phyloP scores from a whole-genome alignment of 2,329 filamentous ascomycete species.

The Cladosporium phlei region DNA sequence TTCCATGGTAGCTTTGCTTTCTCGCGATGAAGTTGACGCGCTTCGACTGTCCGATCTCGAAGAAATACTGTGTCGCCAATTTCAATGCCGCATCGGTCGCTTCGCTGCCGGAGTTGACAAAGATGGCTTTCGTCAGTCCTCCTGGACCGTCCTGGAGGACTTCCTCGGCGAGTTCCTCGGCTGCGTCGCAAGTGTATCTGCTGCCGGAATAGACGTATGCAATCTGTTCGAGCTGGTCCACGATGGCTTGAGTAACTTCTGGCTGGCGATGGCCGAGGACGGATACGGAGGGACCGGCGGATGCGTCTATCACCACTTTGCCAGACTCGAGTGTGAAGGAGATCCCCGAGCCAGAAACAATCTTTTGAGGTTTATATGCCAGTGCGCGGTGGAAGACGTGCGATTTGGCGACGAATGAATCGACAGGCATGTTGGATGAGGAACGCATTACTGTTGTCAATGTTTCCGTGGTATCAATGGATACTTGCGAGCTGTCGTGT shows the following conservation, averaged over 20 bases:
- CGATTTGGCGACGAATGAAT: background rate
- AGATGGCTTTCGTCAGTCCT: constrained; percentile 51
- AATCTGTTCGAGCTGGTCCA: constrained; percentile 51
- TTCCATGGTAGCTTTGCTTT: constrained; percentile 64
- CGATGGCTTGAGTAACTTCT: constrained; percentile 54
- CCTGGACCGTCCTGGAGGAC: constrained; percentile 48
- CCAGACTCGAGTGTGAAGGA: background rate
- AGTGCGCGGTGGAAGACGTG: background rate
- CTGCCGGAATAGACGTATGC: constrained; percentile 56
- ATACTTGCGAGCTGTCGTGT: no score
- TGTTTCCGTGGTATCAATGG: no score
- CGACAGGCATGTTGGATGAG: background rate
- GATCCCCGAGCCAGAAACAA: background rate
- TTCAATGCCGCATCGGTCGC: constrained; percentile 67
- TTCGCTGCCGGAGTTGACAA: constrained; percentile 59
- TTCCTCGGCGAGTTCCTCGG: constrained; percentile 50
- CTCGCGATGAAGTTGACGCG: constrained; percentile 61
- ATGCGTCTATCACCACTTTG: background rate
- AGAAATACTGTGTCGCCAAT: constrained; percentile 61
- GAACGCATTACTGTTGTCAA: no score
- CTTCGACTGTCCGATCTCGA: constrained; percentile 52
- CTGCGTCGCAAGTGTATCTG: constrained; percentile 52
- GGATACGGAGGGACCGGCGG: background rate
- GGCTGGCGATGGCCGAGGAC: background rate
- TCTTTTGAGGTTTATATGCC: background rate